Evolutionary conservation across 2,329 filamentous ascomycete genomes (phyloP).

Genomic region (Diaporthe sp.): DNA sequence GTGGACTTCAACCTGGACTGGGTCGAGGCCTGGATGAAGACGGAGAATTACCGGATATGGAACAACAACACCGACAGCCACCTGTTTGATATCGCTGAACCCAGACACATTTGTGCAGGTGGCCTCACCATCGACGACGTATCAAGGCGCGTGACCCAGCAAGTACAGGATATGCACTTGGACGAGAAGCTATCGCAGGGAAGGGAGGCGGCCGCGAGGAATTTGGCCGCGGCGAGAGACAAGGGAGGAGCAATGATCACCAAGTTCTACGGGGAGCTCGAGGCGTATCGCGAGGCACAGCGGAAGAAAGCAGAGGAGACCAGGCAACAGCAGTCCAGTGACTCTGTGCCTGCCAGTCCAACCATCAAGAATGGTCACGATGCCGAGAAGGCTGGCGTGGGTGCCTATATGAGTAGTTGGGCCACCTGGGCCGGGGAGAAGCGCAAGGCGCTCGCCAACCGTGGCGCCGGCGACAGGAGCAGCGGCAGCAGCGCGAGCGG

Average conservation of each 20-base stretch:
- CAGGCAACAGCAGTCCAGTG: conserved; percentile 47
- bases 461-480: conserved; percentile 43
- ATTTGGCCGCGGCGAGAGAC: conserved; percentile 88
- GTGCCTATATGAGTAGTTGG: conserved; percentile 75
- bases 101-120: conserved; percentile 92
- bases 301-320: conserved; percentile 72
- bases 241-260: conserved; percentile 91
- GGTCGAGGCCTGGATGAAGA: conserved; percentile 87
- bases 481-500: conserved; percentile 43
- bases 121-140: conserved; percentile 95
- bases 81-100: conserved; percentile 94
- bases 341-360: conserved; percentile 60
- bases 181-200: conserved; percentile 91
- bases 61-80: conserved; percentile 84
- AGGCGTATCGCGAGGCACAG: conserved; percentile 82
- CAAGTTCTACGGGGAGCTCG: conserved; percentile 91
- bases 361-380: conserved; percentile 48
- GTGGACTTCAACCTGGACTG: conserved; percentile 88
- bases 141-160: conserved; percentile 88
- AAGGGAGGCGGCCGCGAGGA: conserved; percentile 87
- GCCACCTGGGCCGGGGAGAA: conserved; percentile 82
- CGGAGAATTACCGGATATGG: conserved; percentile 94
- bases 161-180: conserved; percentile 93
- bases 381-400: conserved; percentile 65
- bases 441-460: conserved; percentile 68